Percentiles rank a stretch among this genome's conserved stretches.
Evolutionary conservation across 139 green algal species (phyloP).

Genomic region (Microglena sp.): DNA sequence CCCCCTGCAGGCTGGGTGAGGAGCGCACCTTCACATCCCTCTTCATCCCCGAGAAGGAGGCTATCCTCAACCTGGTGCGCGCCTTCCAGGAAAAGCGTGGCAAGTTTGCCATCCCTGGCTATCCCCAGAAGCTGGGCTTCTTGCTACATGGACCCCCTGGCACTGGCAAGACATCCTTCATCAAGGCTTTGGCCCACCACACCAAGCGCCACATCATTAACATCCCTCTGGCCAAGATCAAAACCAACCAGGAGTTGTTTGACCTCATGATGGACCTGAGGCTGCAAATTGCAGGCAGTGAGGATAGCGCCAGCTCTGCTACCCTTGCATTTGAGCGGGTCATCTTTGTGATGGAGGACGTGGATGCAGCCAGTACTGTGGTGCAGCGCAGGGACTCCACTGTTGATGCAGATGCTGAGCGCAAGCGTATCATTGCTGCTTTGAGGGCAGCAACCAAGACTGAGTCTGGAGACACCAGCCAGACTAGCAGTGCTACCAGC

Average conservation of each 20-base stretch:
- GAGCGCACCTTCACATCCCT: constrained; percentile 33
- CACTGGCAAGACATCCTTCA: constrained; percentile 33
- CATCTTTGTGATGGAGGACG: constrained; percentile 49
- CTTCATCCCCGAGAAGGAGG: constrained; percentile 34
- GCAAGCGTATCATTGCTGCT: not conserved
- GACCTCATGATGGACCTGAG: constrained; percentile 32
- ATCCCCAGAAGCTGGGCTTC: constrained; percentile 32
- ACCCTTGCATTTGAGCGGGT: constrained; percentile 24
- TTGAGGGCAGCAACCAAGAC: not conserved
- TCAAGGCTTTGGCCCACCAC: constrained; percentile 45
- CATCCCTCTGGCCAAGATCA: constrained; percentile 39
- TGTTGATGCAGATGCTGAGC: not conserved
- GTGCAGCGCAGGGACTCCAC: constrained; percentile 1
- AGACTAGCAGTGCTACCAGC: no score
- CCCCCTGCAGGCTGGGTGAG: constrained; percentile 16
- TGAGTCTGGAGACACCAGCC: no score
- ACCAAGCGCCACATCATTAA: constrained; percentile 37
- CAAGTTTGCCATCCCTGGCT: constrained; percentile 37
- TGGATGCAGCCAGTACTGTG: constrained; percentile 21
- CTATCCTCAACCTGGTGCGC: constrained; percentile 17
- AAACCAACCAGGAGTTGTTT: constrained; percentile 45
- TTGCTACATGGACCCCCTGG: constrained; percentile 38
- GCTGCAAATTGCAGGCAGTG: constrained; percentile 3
- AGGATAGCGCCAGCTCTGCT: not conserved
- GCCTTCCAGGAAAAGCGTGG: constrained; percentile 21